Conservation (phyloP, 2,329 filamentous ascomycete genomes). For the Tolypocladium inflatum region DNA sequence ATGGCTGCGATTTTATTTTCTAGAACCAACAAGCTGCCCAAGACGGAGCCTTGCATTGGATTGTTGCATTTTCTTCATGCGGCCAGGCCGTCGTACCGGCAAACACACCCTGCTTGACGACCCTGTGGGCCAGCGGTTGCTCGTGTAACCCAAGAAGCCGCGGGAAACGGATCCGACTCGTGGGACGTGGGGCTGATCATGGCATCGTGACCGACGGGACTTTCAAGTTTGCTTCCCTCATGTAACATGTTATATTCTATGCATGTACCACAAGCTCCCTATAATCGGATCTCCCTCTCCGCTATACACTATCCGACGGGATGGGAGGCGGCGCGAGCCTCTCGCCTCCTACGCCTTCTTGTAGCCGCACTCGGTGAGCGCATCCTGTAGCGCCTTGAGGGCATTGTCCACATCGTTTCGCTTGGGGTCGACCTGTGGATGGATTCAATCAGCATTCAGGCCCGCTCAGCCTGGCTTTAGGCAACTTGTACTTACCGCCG, state of each 20-base stretch:
- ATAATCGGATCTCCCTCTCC: not conserved
- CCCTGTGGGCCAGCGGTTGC: not conserved
- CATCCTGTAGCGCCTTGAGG: slow-evolving; percentile 65
- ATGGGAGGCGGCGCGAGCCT: not conserved
- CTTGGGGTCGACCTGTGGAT: slow-evolving; percentile 56
- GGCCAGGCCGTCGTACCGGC: not conserved
- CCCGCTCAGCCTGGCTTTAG: no score
- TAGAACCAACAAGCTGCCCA: not conserved
- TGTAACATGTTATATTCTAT: not conserved
- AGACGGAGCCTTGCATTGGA: not conserved
- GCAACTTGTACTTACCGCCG: slow-evolving; percentile 53
- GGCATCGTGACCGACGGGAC: not conserved
- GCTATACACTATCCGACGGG: not conserved
- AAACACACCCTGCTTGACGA: not conserved
- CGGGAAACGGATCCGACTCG: not conserved
- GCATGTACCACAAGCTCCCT: not conserved
- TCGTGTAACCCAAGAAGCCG: not conserved
- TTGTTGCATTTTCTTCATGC: not conserved
- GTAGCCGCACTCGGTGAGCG: slow-evolving; percentile 65
- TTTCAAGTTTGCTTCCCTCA: not conserved
- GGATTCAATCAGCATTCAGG: not conserved
- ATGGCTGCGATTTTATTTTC: not conserved
- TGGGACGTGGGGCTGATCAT: not conserved
- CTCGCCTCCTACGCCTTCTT: slow-evolving; percentile 25
- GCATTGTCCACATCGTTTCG: slow-evolving; percentile 79